Evolutionary conservation across 495 filamentous ascomycete genomes (phyloP), one percentile per base, ranked within the genome.

Genomic region (Xylaria palmicola): DNA sequence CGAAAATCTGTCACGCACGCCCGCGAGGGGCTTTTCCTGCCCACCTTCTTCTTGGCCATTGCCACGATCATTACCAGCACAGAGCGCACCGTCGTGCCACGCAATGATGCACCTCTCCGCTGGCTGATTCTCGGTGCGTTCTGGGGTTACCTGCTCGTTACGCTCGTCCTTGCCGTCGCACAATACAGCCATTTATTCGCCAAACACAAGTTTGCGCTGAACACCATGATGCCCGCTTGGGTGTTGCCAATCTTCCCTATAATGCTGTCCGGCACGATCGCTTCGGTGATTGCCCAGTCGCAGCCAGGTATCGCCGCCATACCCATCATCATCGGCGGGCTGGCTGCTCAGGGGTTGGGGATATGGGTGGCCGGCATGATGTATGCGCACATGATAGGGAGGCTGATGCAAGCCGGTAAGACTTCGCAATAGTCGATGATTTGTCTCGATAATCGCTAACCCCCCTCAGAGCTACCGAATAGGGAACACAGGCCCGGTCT

Each of bases 21-120:
- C 3, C 72, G 80, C 24, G 88, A 91, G 68, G 81, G 83, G 6
- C 80, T 90, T 47, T 90, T 89, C 79, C 81, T 89, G 48, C 79
- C 85, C 30, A 85, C 86, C 9, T 87, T 89, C 71, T 88, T 84
- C 72, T 75, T 91, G 20, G 83, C 85, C 0, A 62, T 88, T 13
- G 83, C 86, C 17, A 86, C 85, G 32, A 78, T 89, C 48, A 79
- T 90, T 47, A 79, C 78, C 24, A 82, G 84, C 32, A 80, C 85
- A 0, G 79, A 83, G 24, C 75, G 77, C 10, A 90, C 88, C 69
- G 85, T 83, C 52, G 71, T 86, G 59, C 70, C 77, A 52, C 49
- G 72, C 56, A 65, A 74, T 64, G 65, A 76, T 7, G 61, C 62
- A 1, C 68, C 72, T 66, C 65, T 85, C 8, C 65, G 73, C 30